These are phyloP conservation scores for Saccharomyces jurei DNA, from an alignment of 805 yeast species.

Conservation along the genomic window DNA sequence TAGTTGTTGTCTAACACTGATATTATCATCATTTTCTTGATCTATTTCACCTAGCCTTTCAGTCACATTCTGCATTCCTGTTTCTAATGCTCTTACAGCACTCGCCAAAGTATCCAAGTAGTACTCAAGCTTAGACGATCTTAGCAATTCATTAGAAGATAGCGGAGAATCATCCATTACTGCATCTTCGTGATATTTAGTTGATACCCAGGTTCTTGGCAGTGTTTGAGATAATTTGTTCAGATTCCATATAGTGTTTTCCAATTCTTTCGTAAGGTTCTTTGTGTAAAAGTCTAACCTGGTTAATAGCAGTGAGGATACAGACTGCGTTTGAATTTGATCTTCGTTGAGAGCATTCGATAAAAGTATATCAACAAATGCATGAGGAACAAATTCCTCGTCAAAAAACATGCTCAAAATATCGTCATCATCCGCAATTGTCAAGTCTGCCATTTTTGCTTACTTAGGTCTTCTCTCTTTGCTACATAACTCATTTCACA, in stretches of 20 bases:
- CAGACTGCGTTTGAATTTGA: slow-evolving; percentile 37
- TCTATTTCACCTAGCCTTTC: slow-evolving; percentile 16
- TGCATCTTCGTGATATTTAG: slow-evolving; percentile 4
- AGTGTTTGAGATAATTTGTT: slow-evolving; percentile 45
- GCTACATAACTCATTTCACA: background rate
- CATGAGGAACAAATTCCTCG: slow-evolving; percentile 54
- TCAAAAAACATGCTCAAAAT: slow-evolving; percentile 62
- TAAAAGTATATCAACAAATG: slow-evolving; percentile 56
- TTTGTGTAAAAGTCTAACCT: slow-evolving; percentile 58
- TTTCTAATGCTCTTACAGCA: slow-evolving; percentile 48
- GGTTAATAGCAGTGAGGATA: slow-evolving; percentile 44
- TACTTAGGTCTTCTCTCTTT: background rate
- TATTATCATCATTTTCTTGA: slow-evolving; percentile 8
- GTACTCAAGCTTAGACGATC: slow-evolving; percentile 55
- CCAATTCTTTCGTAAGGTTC: slow-evolving; percentile 48
- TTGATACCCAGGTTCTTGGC: slow-evolving; percentile 31
- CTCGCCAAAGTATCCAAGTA: slow-evolving; percentile 53
- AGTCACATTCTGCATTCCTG: slow-evolving; percentile 35
- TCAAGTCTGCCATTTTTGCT: background rate
- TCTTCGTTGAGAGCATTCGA: slow-evolving; percentile 31
- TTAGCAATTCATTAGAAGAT: slow-evolving; percentile 24
- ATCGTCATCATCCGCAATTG: slow-evolving; percentile 26
- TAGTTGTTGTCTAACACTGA: slow-evolving; percentile 29
- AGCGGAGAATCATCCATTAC: slow-evolving; percentile 12
- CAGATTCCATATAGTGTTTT: slow-evolving; percentile 40